phyloP scores from a whole-genome alignment of 148 eudicot genomes.

The Chenopodium quinoa region DNA sequence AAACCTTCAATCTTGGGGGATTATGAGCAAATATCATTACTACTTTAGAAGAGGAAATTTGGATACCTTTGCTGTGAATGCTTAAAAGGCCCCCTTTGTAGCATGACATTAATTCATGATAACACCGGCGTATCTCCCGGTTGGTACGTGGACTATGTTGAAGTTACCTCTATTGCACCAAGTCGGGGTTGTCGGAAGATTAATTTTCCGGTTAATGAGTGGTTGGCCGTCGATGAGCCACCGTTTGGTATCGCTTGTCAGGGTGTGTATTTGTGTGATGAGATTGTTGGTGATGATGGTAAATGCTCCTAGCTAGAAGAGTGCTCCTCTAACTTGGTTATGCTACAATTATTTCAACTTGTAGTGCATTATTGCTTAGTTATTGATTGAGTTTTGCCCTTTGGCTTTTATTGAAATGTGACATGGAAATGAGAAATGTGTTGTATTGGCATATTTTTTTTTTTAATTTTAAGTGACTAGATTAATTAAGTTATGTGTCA shows the following conservation, averaged over 20 bases:
- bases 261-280: constrained; percentile 34
- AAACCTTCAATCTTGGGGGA: constrained; percentile 26
- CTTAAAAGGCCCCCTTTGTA: constrained; percentile 21
- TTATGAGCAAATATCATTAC: constrained; percentile 19
- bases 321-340: not conserved
- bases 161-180: constrained; percentile 23
- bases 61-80: constrained; percentile 25
- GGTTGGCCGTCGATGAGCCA: constrained; percentile 21
- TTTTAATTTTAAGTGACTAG: too few species aligned
- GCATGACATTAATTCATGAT: constrained; percentile 33
- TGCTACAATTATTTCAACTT: not conserved
- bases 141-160: constrained; percentile 32
- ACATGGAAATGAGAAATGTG: not conserved
- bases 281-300: constrained; percentile 3
- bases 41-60: constrained; percentile 25
- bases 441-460: too few species aligned
- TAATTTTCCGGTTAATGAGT: constrained; percentile 22
- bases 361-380: not conserved
- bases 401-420: not conserved
- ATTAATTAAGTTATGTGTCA: too few species aligned
- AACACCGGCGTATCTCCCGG: constrained; percentile 20
- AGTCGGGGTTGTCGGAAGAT: constrained; percentile 8
- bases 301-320: not conserved
- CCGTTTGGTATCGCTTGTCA: constrained; percentile 20
- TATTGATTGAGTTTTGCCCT: not conserved